Evolutionary conservation across 2,329 filamentous ascomycete genomes (phyloP).

Genomic region (Daldinia eschscholtzii): DNA sequence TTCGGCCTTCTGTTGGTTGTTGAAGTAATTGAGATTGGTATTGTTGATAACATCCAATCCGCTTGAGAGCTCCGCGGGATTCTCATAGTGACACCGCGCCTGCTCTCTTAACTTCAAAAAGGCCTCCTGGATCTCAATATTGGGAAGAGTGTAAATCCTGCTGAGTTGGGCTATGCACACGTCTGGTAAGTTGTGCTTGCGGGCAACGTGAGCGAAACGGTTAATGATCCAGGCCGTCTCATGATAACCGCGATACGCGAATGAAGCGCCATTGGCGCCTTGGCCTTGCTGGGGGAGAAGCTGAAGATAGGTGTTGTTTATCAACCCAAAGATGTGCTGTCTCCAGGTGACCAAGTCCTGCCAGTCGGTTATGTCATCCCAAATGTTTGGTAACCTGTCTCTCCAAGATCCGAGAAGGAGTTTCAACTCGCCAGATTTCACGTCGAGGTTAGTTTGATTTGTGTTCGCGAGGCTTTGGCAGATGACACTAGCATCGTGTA

Average conservation of each 20-base stretch:
- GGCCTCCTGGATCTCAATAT: conserved; percentile 99
- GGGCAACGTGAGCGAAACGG: conserved; percentile 94
- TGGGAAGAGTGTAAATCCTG: conserved; percentile 97
- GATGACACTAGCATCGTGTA: conserved; percentile 97
- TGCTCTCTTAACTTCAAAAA: conserved; percentile 99
- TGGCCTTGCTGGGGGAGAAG: conserved; percentile 84
- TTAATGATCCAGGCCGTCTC: conserved; percentile 99
- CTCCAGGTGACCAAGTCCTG: conserved; percentile 99
- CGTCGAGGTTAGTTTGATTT: conserved; percentile 85
- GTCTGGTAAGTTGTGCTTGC: conserved; percentile 95
- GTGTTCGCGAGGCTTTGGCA: conserved; percentile 91
- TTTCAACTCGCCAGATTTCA: conserved; percentile 96
- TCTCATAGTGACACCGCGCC: conserved; percentile 98
- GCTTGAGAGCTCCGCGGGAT: conserved; percentile 88
- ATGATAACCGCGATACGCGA: conserved; percentile 96
- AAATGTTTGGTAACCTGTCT: conserved; percentile 94
- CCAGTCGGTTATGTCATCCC: conserved; percentile 99
- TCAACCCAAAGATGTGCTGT: conserved; percentile 97
- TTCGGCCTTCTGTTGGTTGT: conserved; percentile 93
- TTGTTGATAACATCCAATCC: conserved; percentile 99
- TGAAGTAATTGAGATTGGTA: conserved; percentile 99
- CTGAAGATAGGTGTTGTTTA: conserved; percentile 92
- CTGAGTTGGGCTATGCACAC: conserved; percentile 98
- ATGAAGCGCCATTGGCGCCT: conserved; percentile 89
- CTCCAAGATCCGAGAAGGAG: conserved; percentile 94